Evolutionary conservation across 83 land plant species (phyloP).

Genomic region (Picea mariana): DNA sequence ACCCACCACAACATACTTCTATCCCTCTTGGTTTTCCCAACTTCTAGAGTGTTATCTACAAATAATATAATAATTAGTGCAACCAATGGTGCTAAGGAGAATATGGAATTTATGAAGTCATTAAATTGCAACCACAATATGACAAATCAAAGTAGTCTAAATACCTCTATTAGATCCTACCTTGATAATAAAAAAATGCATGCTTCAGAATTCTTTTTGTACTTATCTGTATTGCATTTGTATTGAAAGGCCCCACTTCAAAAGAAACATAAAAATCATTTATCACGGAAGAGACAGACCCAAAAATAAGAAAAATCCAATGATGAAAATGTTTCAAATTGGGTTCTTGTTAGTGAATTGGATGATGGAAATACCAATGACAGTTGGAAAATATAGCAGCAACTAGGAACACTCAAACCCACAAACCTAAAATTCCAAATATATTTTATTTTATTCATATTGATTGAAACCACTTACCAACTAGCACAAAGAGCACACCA

Average conservation of each 20-base stretch:
- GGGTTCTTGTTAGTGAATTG: conserved; percentile 35
- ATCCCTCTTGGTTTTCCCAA: conserved; percentile 69
- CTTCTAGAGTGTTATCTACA: conserved; percentile 18
- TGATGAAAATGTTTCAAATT: conserved; percentile 42
- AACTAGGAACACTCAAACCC: background rate
- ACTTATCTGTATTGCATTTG: conserved; percentile 49
- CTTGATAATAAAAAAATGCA: background rate
- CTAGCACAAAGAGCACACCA: too few species aligned
- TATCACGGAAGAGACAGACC: conserved; percentile 56
- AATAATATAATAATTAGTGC: conserved; percentile 80
- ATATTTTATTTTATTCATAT: background rate
- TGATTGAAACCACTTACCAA: conserved; percentile 16
- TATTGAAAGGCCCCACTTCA: conserved; percentile 42
- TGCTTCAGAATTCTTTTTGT: background rate
- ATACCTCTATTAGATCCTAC: background rate
- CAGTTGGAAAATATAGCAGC: conserved; percentile 24
- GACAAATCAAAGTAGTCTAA: conserved; percentile 3
- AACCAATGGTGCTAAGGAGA: conserved; percentile 82
- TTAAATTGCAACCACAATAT: conserved; percentile 65
- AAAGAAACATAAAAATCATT: conserved; percentile 23
- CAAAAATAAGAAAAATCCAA: conserved; percentile 51
- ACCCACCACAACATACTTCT: conserved; percentile 44
- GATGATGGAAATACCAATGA: conserved; percentile 42
- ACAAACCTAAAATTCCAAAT: background rate
- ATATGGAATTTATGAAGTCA: conserved; percentile 81